Conservation (phyloP, 352 stramenopile species). For the Pythium aphanidermatum region DNA sequence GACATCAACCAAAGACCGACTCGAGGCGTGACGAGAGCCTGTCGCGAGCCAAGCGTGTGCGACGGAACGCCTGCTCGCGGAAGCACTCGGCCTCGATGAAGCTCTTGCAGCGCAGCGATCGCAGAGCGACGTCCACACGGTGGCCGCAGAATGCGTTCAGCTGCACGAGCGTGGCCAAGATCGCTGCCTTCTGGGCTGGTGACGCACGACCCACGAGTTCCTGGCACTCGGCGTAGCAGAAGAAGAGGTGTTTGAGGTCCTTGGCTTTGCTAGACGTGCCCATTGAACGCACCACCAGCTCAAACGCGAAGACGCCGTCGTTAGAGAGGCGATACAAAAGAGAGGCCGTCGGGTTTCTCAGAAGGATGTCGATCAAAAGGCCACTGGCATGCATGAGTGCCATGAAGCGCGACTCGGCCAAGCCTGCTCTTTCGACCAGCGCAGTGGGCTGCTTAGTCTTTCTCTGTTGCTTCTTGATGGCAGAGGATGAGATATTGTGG, state of each 20-base stretch:
- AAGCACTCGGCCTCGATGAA: slow-evolving; percentile 32
- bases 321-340: slow-evolving; percentile 12
- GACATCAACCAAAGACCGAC: slow-evolving; percentile 15
- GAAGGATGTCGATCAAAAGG: slow-evolving; percentile 16
- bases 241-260: slow-evolving; percentile 25
- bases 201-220: slow-evolving; percentile 42
- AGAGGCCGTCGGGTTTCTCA: slow-evolving; percentile 14
- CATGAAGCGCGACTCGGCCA: slow-evolving; percentile 54
- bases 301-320: slow-evolving; percentile 18
- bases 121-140: slow-evolving; percentile 49
- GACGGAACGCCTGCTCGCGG: slow-evolving; percentile 10
- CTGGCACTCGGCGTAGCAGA: slow-evolving; percentile 60
- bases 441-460: not conserved
- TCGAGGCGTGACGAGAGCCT: slow-evolving; percentile 22
- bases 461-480: slow-evolving; percentile 10
- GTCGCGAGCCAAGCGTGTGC: slow-evolving; percentile 6
- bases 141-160: slow-evolving; percentile 46
- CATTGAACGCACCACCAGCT: slow-evolving; percentile 47
- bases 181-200: slow-evolving; percentile 36
- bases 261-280: slow-evolving; percentile 32
- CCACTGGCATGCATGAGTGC: slow-evolving; percentile 66
- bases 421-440: slow-evolving; percentile 15
- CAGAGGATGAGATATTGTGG: slow-evolving; percentile 9
- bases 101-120: slow-evolving; percentile 55
- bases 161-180: slow-evolving; percentile 42